A percentile compares a stretch with the other conserved stretches of the same genome.
Evolutionary conservation across 2,329 filamentous ascomycete species (phyloP).

Genomic region (Colletotrichum sp.): DNA sequence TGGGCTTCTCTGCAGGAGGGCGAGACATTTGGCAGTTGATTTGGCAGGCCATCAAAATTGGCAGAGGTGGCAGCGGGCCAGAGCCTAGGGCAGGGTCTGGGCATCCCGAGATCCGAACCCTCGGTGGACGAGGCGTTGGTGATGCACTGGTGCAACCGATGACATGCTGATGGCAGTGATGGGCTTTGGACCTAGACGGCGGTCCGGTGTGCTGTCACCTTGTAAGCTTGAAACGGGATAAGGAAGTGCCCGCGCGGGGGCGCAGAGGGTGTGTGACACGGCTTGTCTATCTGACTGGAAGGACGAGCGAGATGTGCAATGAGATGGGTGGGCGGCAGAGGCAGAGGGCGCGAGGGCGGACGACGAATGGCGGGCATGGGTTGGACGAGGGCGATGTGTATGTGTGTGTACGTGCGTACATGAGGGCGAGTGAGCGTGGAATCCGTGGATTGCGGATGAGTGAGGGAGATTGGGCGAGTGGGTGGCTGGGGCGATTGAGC

Average conservation of each 20-base stretch:
- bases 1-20: conserved; percentile 16
- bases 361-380: background rate
- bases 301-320: background rate
- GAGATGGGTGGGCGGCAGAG: background rate
- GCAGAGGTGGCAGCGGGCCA: background rate
- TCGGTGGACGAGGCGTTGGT: background rate
- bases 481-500: background rate
- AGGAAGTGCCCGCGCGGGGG: conserved; percentile 13
- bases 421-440: background rate
- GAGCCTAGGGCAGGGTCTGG: background rate
- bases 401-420: conserved; percentile 4
- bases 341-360: background rate
- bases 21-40: background rate
- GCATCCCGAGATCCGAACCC: conserved; percentile 14
- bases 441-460: background rate
- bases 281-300: conserved; percentile 3
- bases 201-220: conserved; percentile 6
- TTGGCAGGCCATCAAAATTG: background rate
- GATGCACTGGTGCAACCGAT: conserved; percentile 3
- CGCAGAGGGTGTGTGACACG: conserved; percentile 1
- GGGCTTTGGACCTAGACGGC: background rate
- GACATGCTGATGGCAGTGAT: background rate
- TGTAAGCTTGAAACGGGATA: conserved; percentile 12
- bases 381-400: background rate
- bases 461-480: background rate